These are phyloP conservation scores for Suillus occidentalis DNA, from an alignment of 768 basidiomycete genomes.

Conservation along the genomic window DNA sequence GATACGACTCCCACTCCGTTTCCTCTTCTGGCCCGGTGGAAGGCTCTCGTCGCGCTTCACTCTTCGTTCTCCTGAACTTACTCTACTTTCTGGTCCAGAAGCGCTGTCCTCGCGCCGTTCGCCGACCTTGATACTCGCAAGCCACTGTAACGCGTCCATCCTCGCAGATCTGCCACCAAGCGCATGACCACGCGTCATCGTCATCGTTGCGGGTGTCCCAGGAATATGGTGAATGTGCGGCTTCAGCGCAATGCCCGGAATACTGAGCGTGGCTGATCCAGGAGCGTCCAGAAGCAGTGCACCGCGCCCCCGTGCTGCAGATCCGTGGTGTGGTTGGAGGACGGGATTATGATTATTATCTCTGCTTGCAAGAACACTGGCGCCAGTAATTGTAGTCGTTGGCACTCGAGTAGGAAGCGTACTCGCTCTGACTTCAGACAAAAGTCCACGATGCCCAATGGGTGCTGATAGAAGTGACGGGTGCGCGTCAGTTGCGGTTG, in stretches of 20 bases:
- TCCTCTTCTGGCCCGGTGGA: constrained; percentile 25
- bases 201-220: constrained; percentile 28
- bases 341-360: constrained; percentile 19
- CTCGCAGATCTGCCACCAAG: constrained; percentile 49
- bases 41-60: constrained; percentile 3
- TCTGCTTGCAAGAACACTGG: background rate
- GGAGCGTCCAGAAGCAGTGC: constrained; percentile 28
- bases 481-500: constrained; percentile 34
- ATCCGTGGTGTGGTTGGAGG: constrained; percentile 35
- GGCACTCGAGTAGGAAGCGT: constrained; percentile 30
- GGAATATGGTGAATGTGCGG: constrained; percentile 16
- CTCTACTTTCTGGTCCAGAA: constrained; percentile 51
- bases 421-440: constrained; percentile 69
- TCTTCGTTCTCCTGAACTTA: constrained; percentile 37
- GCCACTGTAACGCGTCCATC: constrained; percentile 72
- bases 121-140: constrained; percentile 71
- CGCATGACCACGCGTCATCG: constrained; percentile 48
- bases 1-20: constrained; percentile 48
- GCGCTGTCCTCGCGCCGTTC: constrained; percentile 50
- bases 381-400: constrained; percentile 1
- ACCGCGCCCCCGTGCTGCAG: constrained; percentile 33
- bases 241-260: constrained; percentile 8
- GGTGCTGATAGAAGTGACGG: constrained; percentile 62
- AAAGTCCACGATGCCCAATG: constrained; percentile 61
- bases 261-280: constrained; percentile 32